Evolutionary conservation across 179 eudicot species (phyloP), one percentile per base, ranked within the genome.

Genomic region (Silene noctiflora): DNA sequence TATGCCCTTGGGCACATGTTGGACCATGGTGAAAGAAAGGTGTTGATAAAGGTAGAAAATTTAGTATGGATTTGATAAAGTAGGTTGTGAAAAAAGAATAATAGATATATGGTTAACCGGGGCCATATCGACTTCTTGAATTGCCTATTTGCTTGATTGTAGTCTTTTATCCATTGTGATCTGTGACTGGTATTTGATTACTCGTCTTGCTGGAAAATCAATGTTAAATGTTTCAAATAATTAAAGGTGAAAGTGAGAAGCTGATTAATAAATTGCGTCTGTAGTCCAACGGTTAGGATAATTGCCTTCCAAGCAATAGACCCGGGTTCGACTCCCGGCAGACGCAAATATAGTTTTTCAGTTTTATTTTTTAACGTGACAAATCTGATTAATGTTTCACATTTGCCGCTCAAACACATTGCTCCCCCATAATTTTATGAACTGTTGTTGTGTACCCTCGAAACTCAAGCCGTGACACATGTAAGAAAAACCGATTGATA

Each of bases 251-350:
- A n/a, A n/a, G 29, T 27, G 29, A 27, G 29, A 2, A 27, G 2
- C 1, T 27, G 2, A 56, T 4, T 21, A 56, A 56, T 3, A 4
- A 12, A 4, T 17, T 16, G 60, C 60, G 60, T 56, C 21, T 56
- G 60, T 56, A 56, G 60, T 56, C 60, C 60, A 56, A 56, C 60
- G 60, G 60, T 56, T 56, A 56, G 60, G 60, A 56, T 56, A 56
- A 56, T 56, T 56, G 60, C 60, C 60, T 56, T 56, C 60, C 60
- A 56, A 56, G 60, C 60, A 56, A 56, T 56, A 56, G 60, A 56
- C 60, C 60, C 60, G 60, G 60, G 60, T 56, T 56, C 60, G 60
- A 56, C 60, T 56, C 60, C 60, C 60, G 60, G 60, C 60, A 56
- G 60, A 56, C 60, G 60, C 60, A 56, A 4, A 1, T 3, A 4